Base-by-base conservation (phyloP, 768 basidiomycete genomes). In the Goffeauzyma gilvescens region DNA sequence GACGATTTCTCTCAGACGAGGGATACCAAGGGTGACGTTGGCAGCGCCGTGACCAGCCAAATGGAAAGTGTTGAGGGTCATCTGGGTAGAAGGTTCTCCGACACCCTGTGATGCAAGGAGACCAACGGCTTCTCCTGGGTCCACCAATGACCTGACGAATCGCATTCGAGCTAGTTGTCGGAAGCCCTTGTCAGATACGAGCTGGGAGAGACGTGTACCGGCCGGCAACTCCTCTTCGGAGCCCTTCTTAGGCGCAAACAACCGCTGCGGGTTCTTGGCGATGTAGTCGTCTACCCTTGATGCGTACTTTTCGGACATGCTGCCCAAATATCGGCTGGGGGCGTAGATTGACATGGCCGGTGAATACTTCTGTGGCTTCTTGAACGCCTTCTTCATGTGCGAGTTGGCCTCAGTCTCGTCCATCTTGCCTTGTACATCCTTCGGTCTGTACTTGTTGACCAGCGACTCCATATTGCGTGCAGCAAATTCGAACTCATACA, bases 1-100 rank as follows among this genome's bases (percentile, higher is more conserved):
- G 54, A 98, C 84, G 57, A 98, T 93, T 68, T 98, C 93, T 63
- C 90, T 79, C 6, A 98, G 70, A 58, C 93, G 90, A 30, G 93
- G 93, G 54, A 98, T 98, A 73, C 93, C 93, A 32, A 98, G 73
- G 0, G 93, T 98, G 48, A 98, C 93, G 62, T 98, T 98, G 31
- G 93, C 93, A 46, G 93, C 93, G 66, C 93, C 90, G 58, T 96
- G 93, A 50, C 90, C 85, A 53, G 93, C 93, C 57, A 98, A 89
- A 69, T 98, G 93, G 75, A 98, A 98, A 10, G 93, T 98, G 62
- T 98, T 98, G 50, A 98, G 67, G 7, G 93, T 98, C 93, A 98
- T 98, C 62, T 98, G 93, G 0, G 93, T 98, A 13, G 93, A 98
- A 4, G 93, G 93, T 63, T 98, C 93, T 39, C 93, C 93, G 32